These are phyloP conservation scores for Clarireedia homoeocarpa DNA, from an alignment of 2,329 filamentous ascomycete species.

Conservation along the genomic window DNA sequence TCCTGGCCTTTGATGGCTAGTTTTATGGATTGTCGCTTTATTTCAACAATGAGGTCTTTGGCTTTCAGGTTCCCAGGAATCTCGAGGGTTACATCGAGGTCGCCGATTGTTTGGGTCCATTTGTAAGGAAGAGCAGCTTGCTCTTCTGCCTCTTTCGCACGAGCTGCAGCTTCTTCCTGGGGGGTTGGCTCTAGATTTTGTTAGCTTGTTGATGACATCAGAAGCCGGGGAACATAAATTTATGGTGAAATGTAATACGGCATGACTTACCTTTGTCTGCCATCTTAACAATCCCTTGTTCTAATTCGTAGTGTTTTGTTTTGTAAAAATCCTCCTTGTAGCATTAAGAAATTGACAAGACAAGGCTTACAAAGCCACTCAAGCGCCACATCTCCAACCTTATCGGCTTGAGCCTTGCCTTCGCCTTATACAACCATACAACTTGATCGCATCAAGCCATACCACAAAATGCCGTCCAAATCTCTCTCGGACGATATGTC, in stretches of 20 bases:
- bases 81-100: slow-evolving; percentile 71
- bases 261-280: slow-evolving; percentile 19
- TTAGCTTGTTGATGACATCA: neutral
- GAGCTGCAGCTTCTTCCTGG: slow-evolving; percentile 50
- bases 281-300: slow-evolving; percentile 13
- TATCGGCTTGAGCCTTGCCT: neutral
- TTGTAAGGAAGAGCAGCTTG: slow-evolving; percentile 92
- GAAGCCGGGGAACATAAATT: neutral
- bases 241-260: neutral
- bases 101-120: slow-evolving; percentile 89
- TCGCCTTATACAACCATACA: neutral
- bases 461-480: slow-evolving; percentile 1
- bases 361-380: too few relatives aligned
- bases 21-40: slow-evolving; percentile 70
- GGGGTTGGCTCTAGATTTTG: slow-evolving; percentile 24
- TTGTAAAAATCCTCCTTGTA: too few relatives aligned
- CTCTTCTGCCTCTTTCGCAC: slow-evolving; percentile 72
- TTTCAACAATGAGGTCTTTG: slow-evolving; percentile 71
- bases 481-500: slow-evolving; percentile 19
- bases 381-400: too few relatives aligned
- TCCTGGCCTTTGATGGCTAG: slow-evolving; percentile 85
- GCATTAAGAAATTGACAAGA: neutral
- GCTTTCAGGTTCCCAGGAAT: slow-evolving; percentile 80
- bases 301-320: slow-evolving; percentile 6
- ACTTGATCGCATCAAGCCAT: neutral